Conservation (phyloP, 2,329 filamentous ascomycete species). For the Scytalidium sp. region DNA sequence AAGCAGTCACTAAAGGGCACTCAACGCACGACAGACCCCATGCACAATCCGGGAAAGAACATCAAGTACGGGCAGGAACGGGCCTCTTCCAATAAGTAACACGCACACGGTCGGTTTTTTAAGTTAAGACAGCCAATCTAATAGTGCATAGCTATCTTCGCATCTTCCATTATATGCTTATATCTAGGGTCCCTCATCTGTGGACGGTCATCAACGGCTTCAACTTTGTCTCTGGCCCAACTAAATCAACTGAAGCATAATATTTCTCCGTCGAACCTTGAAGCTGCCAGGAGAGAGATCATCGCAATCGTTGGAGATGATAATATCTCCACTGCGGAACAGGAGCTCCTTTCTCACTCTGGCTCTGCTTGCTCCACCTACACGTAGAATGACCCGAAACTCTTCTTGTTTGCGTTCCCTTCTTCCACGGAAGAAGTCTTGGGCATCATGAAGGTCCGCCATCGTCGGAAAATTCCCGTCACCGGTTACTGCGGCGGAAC, state of each 20-base stretch:
- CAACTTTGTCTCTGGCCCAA: conserved; percentile 56
- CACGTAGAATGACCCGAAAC: conserved; percentile 28
- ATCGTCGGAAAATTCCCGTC: conserved; percentile 76
- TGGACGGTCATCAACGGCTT: conserved; percentile 50
- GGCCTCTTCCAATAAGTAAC: no score
- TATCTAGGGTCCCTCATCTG: no score
- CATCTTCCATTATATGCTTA: no score
- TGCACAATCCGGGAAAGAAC: no score
- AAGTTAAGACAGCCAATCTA: no score
- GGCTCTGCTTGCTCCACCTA: conserved; percentile 33
- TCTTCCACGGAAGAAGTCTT: conserved; percentile 77
- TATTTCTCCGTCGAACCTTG: conserved; percentile 58
- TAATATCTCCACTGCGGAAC: conserved; percentile 58
- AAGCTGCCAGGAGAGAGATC: conserved; percentile 70
- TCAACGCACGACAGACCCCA: no score
- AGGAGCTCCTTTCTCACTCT: conserved; percentile 54
- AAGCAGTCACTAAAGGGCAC: no score
- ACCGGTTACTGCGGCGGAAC: conserved; percentile 87
- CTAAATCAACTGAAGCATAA: conserved; percentile 53
- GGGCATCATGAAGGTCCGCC: conserved; percentile 85
- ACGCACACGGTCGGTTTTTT: no score
- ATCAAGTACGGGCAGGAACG: no score
- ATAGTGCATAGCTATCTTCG: no score
- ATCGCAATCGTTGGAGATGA: conserved; percentile 60
- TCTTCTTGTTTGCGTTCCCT: conserved; percentile 75